Base-by-base conservation (phyloP, 2,329 filamentous ascomycete species). In the Colletotrichum chlorophyti region DNA sequence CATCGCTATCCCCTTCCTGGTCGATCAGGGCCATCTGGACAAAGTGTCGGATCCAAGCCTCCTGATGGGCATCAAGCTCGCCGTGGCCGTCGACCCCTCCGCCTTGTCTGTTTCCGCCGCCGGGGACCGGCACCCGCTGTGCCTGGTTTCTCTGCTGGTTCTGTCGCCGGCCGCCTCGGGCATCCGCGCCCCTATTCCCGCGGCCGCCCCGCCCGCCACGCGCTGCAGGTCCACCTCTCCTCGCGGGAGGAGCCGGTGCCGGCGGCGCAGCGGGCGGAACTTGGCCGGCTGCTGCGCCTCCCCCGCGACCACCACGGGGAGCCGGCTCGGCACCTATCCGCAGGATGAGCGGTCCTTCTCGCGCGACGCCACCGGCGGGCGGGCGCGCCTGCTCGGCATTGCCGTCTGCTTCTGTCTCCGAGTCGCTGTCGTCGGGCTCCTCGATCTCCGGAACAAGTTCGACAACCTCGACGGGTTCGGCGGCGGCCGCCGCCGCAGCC, bases 341-440 rank as follows among this genome's bases (percentile, higher is more conserved):
- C 26, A 86, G 77, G 11, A 86, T 82, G 10, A 85, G 76, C 5
- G 83, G 83, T 1, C 80, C 83, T 65, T 86, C 83, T 3, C 79
- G 79, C 37, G 80, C 83, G n/a, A 85, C 76, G 15, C 75, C 42
- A 79, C 74, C 48, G 70, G 70, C 63, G 50, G 69, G 60, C 66
- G 70, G 55, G 66, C 64, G 40, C 64, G 51, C 67, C 35, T 65
- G 67, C 40, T 63, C 65, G 31, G 61, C 65, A 17, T 23, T 64
- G 45, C 26, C 45, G 41, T 62, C 19, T 12, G 9, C 62, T 24
- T 66, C 70, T 17, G 63, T 65, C 47, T 68, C 72, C 8, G 72
- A 71, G 14, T 70, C 68, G 23, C 58, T 68, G 21, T 70, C 71
- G 9, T 71, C 74, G 6, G 64, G 65, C 24, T 74, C 74, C 49